These are phyloP conservation scores for Malassezia nana DNA, from an alignment of 1,284 basidiomycete genomes.

Conservation along the genomic window DNA sequence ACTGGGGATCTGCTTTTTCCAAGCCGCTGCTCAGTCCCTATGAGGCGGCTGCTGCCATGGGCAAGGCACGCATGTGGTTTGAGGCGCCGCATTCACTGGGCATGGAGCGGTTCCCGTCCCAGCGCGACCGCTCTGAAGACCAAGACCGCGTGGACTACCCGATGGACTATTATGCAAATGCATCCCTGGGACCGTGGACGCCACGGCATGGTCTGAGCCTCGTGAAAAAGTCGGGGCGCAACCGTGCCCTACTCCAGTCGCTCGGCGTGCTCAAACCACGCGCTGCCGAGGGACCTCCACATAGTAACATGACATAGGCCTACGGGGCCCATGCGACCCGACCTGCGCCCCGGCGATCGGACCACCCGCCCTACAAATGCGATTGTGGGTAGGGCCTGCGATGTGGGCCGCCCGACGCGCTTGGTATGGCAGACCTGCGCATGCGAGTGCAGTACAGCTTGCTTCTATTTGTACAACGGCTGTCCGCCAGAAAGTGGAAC, in stretches of 20 bases:
- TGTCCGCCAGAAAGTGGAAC: neutral
- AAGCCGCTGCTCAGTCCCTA: constrained; percentile 84
- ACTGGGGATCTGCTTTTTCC: constrained; percentile 78
- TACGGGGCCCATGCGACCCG: neutral
- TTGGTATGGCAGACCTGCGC: neutral
- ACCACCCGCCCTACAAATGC: neutral
- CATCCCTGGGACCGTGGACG: constrained; percentile 54
- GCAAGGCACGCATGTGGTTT: constrained; percentile 60
- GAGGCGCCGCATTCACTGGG: constrained; percentile 35
- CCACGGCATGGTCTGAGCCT: constrained; percentile 47
- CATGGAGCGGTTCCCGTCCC: constrained; percentile 45
- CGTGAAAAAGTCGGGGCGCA: constrained; percentile 24
- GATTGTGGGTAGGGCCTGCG: neutral
- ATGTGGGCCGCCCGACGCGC: neutral
- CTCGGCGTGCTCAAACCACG: constrained; percentile 7
- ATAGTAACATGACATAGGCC: constrained; percentile 2
- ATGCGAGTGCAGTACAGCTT: neutral
- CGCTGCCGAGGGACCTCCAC: neutral
- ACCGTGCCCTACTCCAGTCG: constrained; percentile 29
- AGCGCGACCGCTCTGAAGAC: constrained; percentile 20
- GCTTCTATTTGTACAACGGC: neutral
- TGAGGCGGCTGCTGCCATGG: constrained; percentile 79
- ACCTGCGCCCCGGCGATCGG: neutral
- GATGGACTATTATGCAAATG: constrained; percentile 91
- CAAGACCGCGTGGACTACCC: constrained; percentile 58